phyloP scores from a whole-genome alignment of 176 grass and related monocot genomes.

The Oryza longistaminata region DNA sequence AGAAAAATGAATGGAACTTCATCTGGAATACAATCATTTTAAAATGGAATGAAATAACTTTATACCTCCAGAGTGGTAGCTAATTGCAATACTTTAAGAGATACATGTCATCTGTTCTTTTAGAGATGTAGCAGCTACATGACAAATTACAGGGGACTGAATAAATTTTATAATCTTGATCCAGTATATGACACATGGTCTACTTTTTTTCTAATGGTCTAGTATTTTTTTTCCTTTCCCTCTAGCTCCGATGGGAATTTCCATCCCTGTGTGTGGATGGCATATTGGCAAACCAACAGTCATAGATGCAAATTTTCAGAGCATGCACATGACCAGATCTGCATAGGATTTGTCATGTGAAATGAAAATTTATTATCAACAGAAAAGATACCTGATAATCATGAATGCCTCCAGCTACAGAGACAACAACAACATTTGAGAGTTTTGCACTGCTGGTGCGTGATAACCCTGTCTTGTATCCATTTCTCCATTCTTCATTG shows the following conservation, averaged over 20 bases:
- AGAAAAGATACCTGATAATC: constrained; percentile 89
- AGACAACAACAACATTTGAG: constrained; percentile 83
- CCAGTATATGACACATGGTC: not conserved
- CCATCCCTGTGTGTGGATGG: not conserved
- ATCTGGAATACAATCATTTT: not conserved
- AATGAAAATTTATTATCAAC: constrained; percentile 5
- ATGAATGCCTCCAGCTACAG: constrained; percentile 82
- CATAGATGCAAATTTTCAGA: constrained; percentile 14
- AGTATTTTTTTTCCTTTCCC: not conserved
- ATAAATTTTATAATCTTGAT: constrained; percentile 13
- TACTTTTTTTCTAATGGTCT: not conserved
- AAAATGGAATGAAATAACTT: not conserved
- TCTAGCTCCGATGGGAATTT: not conserved
- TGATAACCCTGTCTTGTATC: constrained; percentile 54
- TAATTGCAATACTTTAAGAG: not conserved
- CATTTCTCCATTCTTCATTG: constrained; percentile 93
- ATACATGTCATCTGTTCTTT: not conserved
- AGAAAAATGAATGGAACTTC: not conserved
- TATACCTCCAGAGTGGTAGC: not conserved
- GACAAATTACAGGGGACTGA: not conserved
- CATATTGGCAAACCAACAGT: constrained; percentile 6
- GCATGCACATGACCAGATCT: constrained; percentile 27
- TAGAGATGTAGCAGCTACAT: not conserved
- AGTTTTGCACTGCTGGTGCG: constrained; percentile 49
- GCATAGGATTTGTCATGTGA: constrained; percentile 19